Evolutionary conservation across 2,329 filamentous ascomycete genomes (phyloP), one percentile per base, ranked within the genome.

Genomic region (Aquanectria penicillioides): DNA sequence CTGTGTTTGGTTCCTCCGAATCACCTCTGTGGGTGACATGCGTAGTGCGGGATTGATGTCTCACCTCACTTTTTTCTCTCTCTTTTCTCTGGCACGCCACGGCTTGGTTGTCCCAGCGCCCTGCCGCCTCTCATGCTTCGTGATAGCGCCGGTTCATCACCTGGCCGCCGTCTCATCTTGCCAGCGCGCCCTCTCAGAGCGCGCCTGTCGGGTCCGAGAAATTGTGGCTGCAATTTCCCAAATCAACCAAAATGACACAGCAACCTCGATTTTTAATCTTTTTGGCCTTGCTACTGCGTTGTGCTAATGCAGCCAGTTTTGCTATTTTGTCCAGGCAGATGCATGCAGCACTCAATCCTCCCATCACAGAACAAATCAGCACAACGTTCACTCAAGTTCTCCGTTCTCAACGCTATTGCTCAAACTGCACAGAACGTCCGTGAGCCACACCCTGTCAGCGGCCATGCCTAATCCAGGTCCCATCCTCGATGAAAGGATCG

Each of bases 401-500:
- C 17, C 13, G 18, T 28, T 25, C 37, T 20, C 25, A 31, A 31
- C 23, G 9, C 20, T 37, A 17, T 40, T 10, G 12, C 31, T 38
- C 33, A 17, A 13, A 22, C 15, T 13, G 29, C 28, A 17, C 40
- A 22, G 25, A 26, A 28, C 17, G 29, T 37, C 54, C 37, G 38
- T 23, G 46, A 46, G 44, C 47, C 46, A 57, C 46, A 20, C 31
- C 54, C 34, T 50, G n/a, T 26, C 26, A 6, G 36, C 26, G 33
- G 20, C 47, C 34, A 46, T 47, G 22, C 47, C 47, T 10, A 20
- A 51, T 57, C 34, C 11, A 26, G 47, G 34, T 28, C 13, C 40
- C 17, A 18, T 36, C 34, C 54, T 36, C 47, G 31, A 40, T 46
- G 28, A 36, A 52, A 57, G 47, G 55, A 33, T 52, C 55, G 25